phyloP scores from a whole-genome alignment of 306 rosid genomes.

The Lathyrus sativus region DNA sequence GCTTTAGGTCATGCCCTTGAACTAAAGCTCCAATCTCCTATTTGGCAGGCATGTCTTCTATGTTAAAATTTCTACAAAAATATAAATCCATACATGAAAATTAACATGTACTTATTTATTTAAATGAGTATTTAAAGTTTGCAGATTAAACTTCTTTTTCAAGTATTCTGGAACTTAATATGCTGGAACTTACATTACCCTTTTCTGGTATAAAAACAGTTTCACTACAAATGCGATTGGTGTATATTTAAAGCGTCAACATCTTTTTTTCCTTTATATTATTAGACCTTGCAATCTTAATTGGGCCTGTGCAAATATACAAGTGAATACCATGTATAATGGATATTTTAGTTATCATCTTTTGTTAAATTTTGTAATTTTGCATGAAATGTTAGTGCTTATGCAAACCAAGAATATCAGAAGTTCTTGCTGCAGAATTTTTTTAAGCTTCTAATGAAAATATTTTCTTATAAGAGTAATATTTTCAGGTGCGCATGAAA shows the following conservation, averaged over 20 bases:
- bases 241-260: background rate
- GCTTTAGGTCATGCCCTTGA: conserved; percentile 78
- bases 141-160: background rate
- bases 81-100: conserved; percentile 18
- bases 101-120: conserved; percentile 2
- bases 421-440: background rate
- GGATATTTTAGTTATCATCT: conserved; percentile 5
- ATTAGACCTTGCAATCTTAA: conserved; percentile 7
- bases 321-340: conserved; percentile 8
- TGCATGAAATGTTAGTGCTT: conserved; percentile 18
- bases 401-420: background rate
- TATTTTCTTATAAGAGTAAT: conserved; percentile 11
- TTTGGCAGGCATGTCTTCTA: conserved; percentile 84
- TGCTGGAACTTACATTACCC: conserved; percentile 7
- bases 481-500: conserved; percentile 94
- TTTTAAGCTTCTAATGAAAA: background rate
- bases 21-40: conserved; percentile 81
- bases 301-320: background rate
- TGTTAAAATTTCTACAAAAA: conserved; percentile 29
- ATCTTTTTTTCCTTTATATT: background rate
- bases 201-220: conserved; percentile 5
- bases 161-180: conserved; percentile 24
- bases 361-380: conserved; percentile 20
- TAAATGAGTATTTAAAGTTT: background rate
- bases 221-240: background rate